Conservation (phyloP, 1,284 basidiomycete genomes). For the Leccinum fallax region DNA sequence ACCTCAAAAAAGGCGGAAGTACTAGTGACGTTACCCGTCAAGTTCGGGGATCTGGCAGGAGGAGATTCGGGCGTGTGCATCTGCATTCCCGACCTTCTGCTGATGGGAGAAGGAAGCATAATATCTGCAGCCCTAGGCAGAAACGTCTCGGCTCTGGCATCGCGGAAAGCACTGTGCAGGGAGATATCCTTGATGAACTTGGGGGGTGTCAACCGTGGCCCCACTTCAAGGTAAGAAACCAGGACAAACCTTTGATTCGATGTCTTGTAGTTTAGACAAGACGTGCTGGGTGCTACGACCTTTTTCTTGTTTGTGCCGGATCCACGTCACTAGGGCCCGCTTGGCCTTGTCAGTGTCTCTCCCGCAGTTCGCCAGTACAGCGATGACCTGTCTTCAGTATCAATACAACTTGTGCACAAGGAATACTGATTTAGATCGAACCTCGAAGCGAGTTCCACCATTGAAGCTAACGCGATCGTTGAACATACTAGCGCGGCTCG, state of each 20-base stretch:
- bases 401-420: background rate
- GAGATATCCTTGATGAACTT: constrained; percentile 34
- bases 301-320: constrained; percentile 32
- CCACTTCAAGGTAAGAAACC: background rate
- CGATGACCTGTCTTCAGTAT: constrained; percentile 28
- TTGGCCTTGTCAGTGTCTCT: constrained; percentile 31
- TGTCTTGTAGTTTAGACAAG: constrained; percentile 28
- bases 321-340: constrained; percentile 35
- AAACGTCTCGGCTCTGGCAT: constrained; percentile 33
- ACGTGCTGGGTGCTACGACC: constrained; percentile 35
- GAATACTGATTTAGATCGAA: background rate
- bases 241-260: constrained; percentile 33
- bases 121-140: constrained; percentile 31
- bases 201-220: constrained; percentile 11
- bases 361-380: constrained; percentile 37
- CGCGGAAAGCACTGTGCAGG: constrained; percentile 34
- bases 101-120: constrained; percentile 23
- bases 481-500: constrained; percentile 22
- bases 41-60: background rate
- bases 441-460: constrained; percentile 35
- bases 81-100: background rate
- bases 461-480: constrained; percentile 32
- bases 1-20: constrained; percentile 1
- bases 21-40: background rate
- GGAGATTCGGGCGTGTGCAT: background rate